Base-by-base conservation (phyloP, 345 rosid species). In the thale cress (Arabidopsis thaliana) region DNA sequence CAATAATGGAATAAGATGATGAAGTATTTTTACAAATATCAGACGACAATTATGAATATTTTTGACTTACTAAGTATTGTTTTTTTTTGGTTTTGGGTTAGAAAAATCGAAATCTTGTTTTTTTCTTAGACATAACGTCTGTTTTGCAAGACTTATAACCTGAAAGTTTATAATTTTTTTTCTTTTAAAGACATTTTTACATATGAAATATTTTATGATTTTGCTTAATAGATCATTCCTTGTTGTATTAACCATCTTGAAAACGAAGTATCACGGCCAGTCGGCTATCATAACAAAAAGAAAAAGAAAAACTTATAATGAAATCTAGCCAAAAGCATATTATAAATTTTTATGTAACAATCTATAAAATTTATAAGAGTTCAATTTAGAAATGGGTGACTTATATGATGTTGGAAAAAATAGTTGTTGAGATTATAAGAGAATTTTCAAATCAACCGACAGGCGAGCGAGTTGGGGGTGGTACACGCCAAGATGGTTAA, bases 401-500 rank as follows among this genome's bases (percentile, higher is more conserved):
- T 42, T 42, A 9, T 30, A 33, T 20, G 42, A 28, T 41, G 11
- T 41, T 69, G 1, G 34, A 40, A 41, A 45, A 42, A 71, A 37
- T 60, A 60, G 60, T 64, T 42, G 77, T 62, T 72, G 63, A 58
- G 59, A 71, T 3, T 48, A 36, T 60, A 60, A 34, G 38, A 49
- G 8, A 10, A 49, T 37, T 60, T 48, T 37, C 20, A 60, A 32
- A 28, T 61, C 11, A 42, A 71, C 59, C 67, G 75, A 65, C 77
- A 30, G 30, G 16, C 42, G 11, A 40, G 44, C 62, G 69, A 72
- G 34, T 61, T 73, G 36, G 55, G 24, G 25, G 70, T 53, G 25
- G 70, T 53, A 57, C 67, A 67, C 78, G 78, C 73, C 61, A 75
- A 67, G 78, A 75, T 75, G 73, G 78, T 23, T 38, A 67, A 74